Conservation (phyloP, 768 basidiomycete species). For the Scleroderma citrinum region DNA sequence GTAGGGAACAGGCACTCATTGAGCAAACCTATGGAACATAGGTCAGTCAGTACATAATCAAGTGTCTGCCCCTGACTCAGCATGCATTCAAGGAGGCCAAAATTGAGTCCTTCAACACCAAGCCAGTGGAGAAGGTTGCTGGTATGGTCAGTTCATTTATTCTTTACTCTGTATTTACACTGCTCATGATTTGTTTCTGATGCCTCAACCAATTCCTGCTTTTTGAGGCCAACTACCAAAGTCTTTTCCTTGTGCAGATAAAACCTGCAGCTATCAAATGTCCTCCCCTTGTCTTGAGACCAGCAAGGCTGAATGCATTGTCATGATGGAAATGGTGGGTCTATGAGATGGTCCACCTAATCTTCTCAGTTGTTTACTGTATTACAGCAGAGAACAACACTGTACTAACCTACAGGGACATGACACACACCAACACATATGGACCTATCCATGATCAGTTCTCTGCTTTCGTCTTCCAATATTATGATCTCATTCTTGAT, state of each 20-base stretch:
- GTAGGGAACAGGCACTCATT: conserved; percentile 95
- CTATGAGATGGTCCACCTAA: conserved; percentile 99
- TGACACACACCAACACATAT: conserved; percentile 97
- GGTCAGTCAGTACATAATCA: conserved; percentile 95
- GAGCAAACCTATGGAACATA: conserved; percentile 95
- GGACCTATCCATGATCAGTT: conserved; percentile 98
- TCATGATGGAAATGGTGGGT: conserved; percentile 99
- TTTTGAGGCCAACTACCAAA: conserved; percentile 98
- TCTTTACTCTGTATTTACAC: no score
- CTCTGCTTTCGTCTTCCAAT: conserved; percentile 93
- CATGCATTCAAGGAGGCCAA: conserved; percentile 82
- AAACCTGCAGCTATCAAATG: conserved; percentile 98
- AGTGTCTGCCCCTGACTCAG: conserved; percentile 92
- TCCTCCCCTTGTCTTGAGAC: conserved; percentile 96
- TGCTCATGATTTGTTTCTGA: conserved; percentile 33
- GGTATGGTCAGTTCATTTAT: no score
- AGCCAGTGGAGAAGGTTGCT: no score
- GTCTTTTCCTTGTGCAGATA: conserved; percentile 97
- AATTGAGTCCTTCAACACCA: no score
- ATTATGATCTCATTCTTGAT: conserved; percentile 90
- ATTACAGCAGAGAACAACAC: conserved; percentile 99
- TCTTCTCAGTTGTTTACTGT: conserved; percentile 94
- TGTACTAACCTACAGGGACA: conserved; percentile 90
- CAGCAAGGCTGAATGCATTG: conserved; percentile 93
- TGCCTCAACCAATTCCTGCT: conserved; percentile 98